These are phyloP conservation scores for Acaromyces ingoldii DNA, from an alignment of 1,284 basidiomycete species.

Conservation along the genomic window DNA sequence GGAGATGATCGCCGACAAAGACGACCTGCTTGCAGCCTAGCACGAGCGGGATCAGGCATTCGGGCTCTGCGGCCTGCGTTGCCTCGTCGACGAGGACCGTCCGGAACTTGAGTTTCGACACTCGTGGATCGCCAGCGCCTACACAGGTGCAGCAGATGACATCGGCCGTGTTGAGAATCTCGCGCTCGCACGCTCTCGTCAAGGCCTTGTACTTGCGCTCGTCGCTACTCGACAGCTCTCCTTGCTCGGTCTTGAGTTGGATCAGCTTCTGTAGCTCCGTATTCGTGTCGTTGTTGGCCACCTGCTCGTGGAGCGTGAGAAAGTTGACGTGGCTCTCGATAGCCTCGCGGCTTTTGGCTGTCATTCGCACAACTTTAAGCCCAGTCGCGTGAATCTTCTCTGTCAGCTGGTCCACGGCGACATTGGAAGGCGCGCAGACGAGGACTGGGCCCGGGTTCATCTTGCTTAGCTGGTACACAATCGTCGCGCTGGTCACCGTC, in stretches of 20 bases:
- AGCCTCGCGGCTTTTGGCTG: slow-evolving; percentile 95
- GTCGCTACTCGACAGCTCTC: slow-evolving; percentile 90
- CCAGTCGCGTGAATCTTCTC: slow-evolving; percentile 98
- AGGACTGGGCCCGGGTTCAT: slow-evolving; percentile 99
- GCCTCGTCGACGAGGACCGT: slow-evolving; percentile 98
- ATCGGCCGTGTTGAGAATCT: slow-evolving; percentile 89
- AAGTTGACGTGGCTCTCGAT: slow-evolving; percentile 88
- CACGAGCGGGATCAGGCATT: slow-evolving; percentile 98
- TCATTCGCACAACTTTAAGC: slow-evolving; percentile 92
- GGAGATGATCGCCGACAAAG: slow-evolving; percentile 92
- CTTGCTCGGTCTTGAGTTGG: slow-evolving; percentile 93
- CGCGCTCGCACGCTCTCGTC: slow-evolving; percentile 90
- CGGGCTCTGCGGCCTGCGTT: slow-evolving; percentile 95
- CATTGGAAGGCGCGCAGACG: slow-evolving; percentile 97
- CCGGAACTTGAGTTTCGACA: slow-evolving; percentile 94
- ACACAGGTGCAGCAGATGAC: slow-evolving; percentile 99
- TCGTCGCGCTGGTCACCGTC: slow-evolving; percentile 98
- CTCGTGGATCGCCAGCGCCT: slow-evolving; percentile 88
- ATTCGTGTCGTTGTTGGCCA: slow-evolving; percentile 75
- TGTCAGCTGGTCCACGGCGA: slow-evolving; percentile 96
- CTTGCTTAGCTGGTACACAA: slow-evolving; percentile 96
- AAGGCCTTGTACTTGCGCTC: slow-evolving; percentile 96
- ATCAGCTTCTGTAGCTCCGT: slow-evolving; percentile 90
- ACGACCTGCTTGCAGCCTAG: slow-evolving; percentile 96
- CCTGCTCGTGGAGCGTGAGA: slow-evolving; percentile 93